Percentiles rank a stretch among this genome's conserved stretches.
These are phyloP conservation scores for Glarea lozoyensis DNA, from an alignment of 495 filamentous ascomycete genomes.

Conservation along the genomic window DNA sequence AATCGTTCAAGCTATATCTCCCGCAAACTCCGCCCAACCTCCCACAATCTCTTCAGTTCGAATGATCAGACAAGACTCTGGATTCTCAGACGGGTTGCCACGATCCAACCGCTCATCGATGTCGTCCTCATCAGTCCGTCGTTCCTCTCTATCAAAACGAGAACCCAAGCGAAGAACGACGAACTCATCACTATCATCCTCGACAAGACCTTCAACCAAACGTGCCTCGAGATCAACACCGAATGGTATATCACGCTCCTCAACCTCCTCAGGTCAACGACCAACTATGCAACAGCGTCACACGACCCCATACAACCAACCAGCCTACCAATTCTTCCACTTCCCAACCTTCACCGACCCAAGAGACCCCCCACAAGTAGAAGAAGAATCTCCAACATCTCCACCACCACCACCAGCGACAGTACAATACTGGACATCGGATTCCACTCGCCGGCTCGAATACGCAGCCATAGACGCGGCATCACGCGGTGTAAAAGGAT, in stretches of 20 bases:
- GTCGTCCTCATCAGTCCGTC: conserved; percentile 1
- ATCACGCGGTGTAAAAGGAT: conserved; percentile 40
- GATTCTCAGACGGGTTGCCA: conserved; percentile 10
- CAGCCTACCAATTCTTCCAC: conserved; percentile 18
- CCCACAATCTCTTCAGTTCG: conserved; percentile 10
- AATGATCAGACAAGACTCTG: conserved; percentile 17
- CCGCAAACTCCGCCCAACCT: not conserved
- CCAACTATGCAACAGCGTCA: conserved; percentile 9
- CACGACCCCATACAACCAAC: conserved; percentile 4
- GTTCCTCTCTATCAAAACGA: conserved; percentile 4
- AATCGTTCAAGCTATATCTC: not conserved
- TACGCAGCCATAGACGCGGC: conserved; percentile 51
- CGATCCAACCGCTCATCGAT: conserved; percentile 6
- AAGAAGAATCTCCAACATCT: not conserved
- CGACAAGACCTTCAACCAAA: conserved; percentile 10
- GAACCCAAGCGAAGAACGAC: conserved; percentile 3
- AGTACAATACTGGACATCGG: conserved; percentile 49
- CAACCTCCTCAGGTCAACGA: not conserved
- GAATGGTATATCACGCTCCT: not conserved
- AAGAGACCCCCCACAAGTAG: not conserved
- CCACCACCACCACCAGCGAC: conserved; percentile 36
- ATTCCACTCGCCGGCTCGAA: conserved; percentile 42
- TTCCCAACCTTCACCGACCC: conserved; percentile 13
- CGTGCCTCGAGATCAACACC: conserved; percentile 6
- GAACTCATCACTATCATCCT: not conserved